Percentiles rank a stretch among this genome's conserved stretches.
phyloP scores from a whole-genome alignment of 768 basidiomycete genomes.

The Sporobolomyces pararoseus region DNA sequence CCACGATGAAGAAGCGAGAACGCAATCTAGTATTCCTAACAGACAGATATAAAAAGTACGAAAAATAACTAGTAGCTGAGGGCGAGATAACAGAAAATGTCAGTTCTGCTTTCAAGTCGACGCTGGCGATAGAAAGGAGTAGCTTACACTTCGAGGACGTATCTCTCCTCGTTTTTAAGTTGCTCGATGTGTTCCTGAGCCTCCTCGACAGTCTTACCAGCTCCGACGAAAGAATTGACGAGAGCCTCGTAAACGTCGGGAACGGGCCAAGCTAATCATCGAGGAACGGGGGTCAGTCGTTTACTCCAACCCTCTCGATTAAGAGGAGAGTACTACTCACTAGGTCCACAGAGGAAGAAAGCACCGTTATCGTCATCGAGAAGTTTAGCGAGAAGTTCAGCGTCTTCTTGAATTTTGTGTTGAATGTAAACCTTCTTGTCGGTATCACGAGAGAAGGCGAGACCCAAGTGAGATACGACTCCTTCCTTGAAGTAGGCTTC shows the following conservation, averaged over 20 bases:
- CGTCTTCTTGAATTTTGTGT: conserved; percentile 94
- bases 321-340: conserved; percentile 72
- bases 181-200: conserved; percentile 82
- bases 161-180: conserved; percentile 93
- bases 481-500: conserved; percentile 85
- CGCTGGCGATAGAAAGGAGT: no score
- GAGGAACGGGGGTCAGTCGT: not conserved
- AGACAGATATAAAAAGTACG: no score
- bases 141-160: conserved; percentile 90
- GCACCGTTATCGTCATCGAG: conserved; percentile 65
- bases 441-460: conserved; percentile 94
- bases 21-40: no score
- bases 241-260: conserved; percentile 94
- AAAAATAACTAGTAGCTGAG: no score
- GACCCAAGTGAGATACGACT: conserved; percentile 79
- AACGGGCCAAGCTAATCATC: conserved; percentile 71
- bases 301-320: not conserved
- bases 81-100: no score
- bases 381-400: conserved; percentile 68
- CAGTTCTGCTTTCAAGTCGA: no score
- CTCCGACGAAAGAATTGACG: conserved; percentile 70
- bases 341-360: conserved; percentile 96
- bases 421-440: conserved; percentile 95
- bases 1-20: no score
- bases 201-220: conserved; percentile 59